Conservation (phyloP, 192 early-diverging fungal genomes). For the Coemansia sp. region DNA sequence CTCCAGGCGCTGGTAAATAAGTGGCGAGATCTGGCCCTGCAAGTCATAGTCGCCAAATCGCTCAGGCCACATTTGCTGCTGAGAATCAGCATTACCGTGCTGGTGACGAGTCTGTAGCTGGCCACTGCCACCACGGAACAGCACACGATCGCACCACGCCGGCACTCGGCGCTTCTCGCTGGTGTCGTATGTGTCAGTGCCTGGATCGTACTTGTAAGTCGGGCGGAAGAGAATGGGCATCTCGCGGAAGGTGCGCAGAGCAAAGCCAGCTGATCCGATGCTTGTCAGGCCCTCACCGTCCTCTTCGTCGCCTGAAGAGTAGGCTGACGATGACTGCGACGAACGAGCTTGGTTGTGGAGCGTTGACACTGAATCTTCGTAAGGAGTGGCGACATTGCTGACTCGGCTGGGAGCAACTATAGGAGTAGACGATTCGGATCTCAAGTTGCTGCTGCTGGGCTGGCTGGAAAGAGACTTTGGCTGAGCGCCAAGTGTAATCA, state of each 20-base stretch:
- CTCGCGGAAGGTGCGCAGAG: slow-evolving; percentile 76
- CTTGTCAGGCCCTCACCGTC: slow-evolving; percentile 16
- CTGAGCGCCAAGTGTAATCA: slow-evolving; percentile 19
- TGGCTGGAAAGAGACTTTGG: slow-evolving; percentile 15
- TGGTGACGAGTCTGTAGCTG: slow-evolving; percentile 2
- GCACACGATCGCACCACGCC: slow-evolving; percentile 94
- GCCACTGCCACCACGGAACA: slow-evolving; percentile 58
- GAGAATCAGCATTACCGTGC: background rate
- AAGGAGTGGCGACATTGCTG: background rate
- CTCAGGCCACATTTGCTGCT: slow-evolving; percentile 5
- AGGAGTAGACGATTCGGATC: slow-evolving; percentile 18
- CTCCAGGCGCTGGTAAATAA: slow-evolving; percentile 69
- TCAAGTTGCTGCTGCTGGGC: slow-evolving; percentile 8
- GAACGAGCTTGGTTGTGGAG: slow-evolving; percentile 34
- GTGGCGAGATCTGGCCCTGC: slow-evolving; percentile 35
- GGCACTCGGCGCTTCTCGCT: slow-evolving; percentile 93
- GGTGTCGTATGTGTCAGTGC: slow-evolving; percentile 82
- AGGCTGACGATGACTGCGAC: slow-evolving; percentile 25
- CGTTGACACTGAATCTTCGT: slow-evolving; percentile 6
- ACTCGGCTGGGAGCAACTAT: slow-evolving; percentile 2
- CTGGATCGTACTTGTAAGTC: slow-evolving; percentile 96
- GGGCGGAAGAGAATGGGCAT: slow-evolving; percentile 79
- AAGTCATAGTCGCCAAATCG: slow-evolving; percentile 19
- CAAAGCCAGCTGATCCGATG: slow-evolving; percentile 66
- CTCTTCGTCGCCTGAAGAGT: slow-evolving; percentile 33